Base-by-base conservation (phyloP, 495 filamentous ascomycete genomes). In the Gamarada debralockiae region DNA sequence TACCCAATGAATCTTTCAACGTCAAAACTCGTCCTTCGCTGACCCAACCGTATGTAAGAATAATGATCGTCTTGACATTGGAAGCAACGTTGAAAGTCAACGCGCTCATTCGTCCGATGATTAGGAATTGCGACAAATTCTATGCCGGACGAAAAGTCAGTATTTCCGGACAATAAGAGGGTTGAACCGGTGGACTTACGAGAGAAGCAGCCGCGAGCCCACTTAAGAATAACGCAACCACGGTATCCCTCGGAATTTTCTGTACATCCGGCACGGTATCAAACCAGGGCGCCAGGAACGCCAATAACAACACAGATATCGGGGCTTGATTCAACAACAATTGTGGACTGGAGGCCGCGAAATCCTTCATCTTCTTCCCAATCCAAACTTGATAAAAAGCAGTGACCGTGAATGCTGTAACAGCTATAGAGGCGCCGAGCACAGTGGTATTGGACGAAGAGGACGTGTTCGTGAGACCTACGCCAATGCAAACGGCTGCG, bases 311-410 rank as follows among this genome's bases (percentile, higher is more conserved):
- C 6, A 68, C 67, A 2, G 64, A 66, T 29, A 70, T 67, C 7
- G 67, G 67, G 8, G 67, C 67, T 45, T 70, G 67, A 55, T 70
- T 70, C 18, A 70, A 50, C 10, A 70, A 54, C 12, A 70, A 55
- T 38, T 70, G 67, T 2, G 66, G 66, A 33, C 57, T 59, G 0
- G 64, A 62, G 10, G 68, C 67, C 10, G 45, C 39, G 41, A 70
- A 68, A 38, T 68, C 67, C 41, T 65, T 61, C 52, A 70, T 70
- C 48, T 68, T 68, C 65, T 68, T 70, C 34, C 67, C 66, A 41
- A 70, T 70, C 66, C 66, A 68, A 15, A 70, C 65, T 52, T 70
- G 67, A 47, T 70, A 70, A 44, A 70, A 61, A 2, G 65, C 66
- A 3, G 67, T 70, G 0, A 66, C 61, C 40, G 52, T 60, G 49